Evolutionary conservation across 495 filamentous ascomycete species (phyloP), one percentile per base, ranked within the genome.

Genomic region (Neurospora sp.): DNA sequence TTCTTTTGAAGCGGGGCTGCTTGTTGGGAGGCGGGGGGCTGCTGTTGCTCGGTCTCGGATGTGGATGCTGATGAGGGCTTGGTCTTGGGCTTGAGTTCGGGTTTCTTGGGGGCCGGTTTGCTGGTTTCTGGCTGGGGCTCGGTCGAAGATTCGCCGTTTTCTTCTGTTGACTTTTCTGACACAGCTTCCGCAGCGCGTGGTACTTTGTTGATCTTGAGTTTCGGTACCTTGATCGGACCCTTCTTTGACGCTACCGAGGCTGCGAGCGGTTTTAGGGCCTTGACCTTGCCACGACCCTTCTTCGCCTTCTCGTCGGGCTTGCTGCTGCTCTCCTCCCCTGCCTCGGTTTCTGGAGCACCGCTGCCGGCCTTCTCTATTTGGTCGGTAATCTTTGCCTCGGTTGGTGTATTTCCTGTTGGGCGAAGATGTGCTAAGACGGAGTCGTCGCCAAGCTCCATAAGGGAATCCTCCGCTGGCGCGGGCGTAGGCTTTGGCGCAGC

Each of bases 341-440:
- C 54, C 31, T 34, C 54, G 7, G 15, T 1, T 66, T 66, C 54
- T 17, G 31, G 48, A 28, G 48, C 48, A 31, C 48, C 28, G 15
- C 54, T 28, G 15, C 54, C 54, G 28, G 54, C 54, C 15, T 66
- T 66, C 15, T 34, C 28, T 66, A 34, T 66, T 1, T 66, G 54
- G 79, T 90, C 87, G 11, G 83, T 75, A 31, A 90, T 85, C 71
- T 84, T 84, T 66, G 86, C 85, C 2, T 90, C 82, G 2, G 75
- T 77, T 72, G 31, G 62, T 31, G 2, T 74, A 59, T 38, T 77
- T 74, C n/a, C 74, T 39, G 21, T 31, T 40, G 45, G 73, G 31
- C 71, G 77, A 70, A 54, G 80, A 72, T 73, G 15, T 69, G 69
- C 21, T 62, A 69, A 66, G 73, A 75, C 42, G 76, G 76, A 54